Evolutionary conservation across 208 protist species (phyloP).

Genomic region (Crithidia expoeki): DNA sequence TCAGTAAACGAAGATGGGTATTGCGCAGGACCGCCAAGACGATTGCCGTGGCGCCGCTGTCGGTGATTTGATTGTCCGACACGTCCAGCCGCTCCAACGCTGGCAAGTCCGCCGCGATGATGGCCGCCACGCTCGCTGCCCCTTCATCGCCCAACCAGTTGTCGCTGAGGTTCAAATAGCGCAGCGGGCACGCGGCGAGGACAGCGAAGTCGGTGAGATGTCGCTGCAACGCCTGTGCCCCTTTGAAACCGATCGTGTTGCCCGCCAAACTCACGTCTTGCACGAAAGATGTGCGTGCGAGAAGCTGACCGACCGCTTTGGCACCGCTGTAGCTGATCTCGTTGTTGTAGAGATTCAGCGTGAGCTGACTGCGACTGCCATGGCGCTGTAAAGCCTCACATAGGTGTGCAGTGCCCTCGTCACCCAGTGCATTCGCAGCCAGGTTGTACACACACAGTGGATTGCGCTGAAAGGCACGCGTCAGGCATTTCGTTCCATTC

Average conservation of each 20-base stretch:
- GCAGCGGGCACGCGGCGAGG: constrained; percentile 32
- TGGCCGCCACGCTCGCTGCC: constrained; percentile 60
- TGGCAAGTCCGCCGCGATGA: constrained; percentile 67
- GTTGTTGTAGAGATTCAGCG: constrained; percentile 82
- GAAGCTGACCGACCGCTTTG: constrained; percentile 64
- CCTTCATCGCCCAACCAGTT: constrained; percentile 87
- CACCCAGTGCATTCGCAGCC: constrained; percentile 76
- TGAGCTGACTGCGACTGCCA: constrained; percentile 62
- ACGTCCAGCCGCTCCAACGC: constrained; percentile 64
- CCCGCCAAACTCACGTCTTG: constrained; percentile 73
- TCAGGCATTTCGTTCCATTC: constrained; percentile 77
- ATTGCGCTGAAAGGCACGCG: constrained; percentile 80
- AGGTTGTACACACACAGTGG: constrained; percentile 76
- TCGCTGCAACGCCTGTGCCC: constrained; percentile 57
- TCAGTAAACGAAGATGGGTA: constrained; percentile 56
- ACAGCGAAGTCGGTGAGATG: constrained; percentile 45
- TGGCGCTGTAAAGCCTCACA: constrained; percentile 73
- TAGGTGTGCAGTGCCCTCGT: constrained; percentile 64
- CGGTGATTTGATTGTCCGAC: constrained; percentile 76
- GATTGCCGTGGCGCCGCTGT: constrained; percentile 55
- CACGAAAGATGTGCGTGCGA: constrained; percentile 61
- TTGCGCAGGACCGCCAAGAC: constrained; percentile 64
- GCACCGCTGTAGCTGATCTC: constrained; percentile 67
- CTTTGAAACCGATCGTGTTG: constrained; percentile 84
- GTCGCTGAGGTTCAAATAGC: constrained; percentile 64